phyloP scores from a whole-genome alignment of 768 basidiomycete genomes.

The Rhodosporidiobolus odoratus region DNA sequence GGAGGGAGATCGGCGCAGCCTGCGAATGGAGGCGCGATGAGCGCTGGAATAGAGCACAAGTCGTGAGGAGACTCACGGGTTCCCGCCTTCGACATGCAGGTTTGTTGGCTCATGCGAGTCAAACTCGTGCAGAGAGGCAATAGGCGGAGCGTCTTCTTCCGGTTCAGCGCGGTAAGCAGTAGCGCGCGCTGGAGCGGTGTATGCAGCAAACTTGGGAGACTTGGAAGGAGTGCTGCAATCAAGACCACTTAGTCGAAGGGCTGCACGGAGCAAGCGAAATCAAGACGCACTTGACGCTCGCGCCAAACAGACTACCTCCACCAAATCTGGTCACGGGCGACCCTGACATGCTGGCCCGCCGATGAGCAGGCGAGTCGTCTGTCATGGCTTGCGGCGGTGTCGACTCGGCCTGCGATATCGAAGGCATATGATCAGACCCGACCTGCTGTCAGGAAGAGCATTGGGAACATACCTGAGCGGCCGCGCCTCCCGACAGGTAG shows the following conservation, averaged over 20 bases:
- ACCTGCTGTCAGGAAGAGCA: neutral
- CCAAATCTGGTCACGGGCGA: slow-evolving; percentile 32
- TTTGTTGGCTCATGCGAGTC: neutral
- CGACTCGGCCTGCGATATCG: slow-evolving; percentile 16
- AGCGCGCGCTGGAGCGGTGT: slow-evolving; percentile 16
- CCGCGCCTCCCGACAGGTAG: slow-evolving; percentile 21
- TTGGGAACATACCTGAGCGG: slow-evolving; percentile 14
- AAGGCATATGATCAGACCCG: neutral
- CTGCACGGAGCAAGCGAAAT: too few relatives aligned
- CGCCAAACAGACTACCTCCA: slow-evolving; percentile 24
- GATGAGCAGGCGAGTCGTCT: slow-evolving; percentile 24
- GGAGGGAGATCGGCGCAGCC: slow-evolving; percentile 8
- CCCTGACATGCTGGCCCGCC: slow-evolving; percentile 19
- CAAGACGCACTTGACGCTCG: slow-evolving; percentile 1
- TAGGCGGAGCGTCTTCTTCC: slow-evolving; percentile 41
- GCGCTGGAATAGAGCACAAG: neutral
- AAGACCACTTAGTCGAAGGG: too few relatives aligned
- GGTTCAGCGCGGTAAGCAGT: slow-evolving; percentile 61
- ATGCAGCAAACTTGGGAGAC: slow-evolving; percentile 29
- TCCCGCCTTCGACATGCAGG: slow-evolving; percentile 1
- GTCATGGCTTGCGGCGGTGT: slow-evolving; percentile 19
- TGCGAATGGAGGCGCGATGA: neutral
- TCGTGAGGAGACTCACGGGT: neutral
- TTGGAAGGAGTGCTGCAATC: slow-evolving; percentile 25
- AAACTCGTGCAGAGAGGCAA: slow-evolving; percentile 35